Conservation (phyloP, 305 asterid species). For the Fraxinus velutina region DNA sequence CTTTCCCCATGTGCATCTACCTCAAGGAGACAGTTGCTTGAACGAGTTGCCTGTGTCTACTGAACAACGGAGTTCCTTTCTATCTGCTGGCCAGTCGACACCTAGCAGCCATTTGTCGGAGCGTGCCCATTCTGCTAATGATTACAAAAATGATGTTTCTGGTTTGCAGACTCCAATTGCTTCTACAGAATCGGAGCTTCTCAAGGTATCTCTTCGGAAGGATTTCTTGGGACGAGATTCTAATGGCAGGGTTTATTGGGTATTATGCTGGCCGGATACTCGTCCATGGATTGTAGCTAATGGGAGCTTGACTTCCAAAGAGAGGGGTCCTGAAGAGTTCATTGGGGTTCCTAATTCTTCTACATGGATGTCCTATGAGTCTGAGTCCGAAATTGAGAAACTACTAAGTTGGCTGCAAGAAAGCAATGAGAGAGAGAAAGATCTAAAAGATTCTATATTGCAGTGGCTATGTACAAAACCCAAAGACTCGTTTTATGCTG, state of each 20-base stretch:
- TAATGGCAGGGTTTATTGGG: constrained; percentile 81
- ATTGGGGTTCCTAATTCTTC: constrained; percentile 46
- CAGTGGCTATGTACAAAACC: constrained; percentile 52
- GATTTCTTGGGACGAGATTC: constrained; percentile 86
- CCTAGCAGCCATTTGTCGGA: constrained; percentile 28
- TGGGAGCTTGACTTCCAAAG: constrained; percentile 41
- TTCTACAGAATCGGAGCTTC: constrained; percentile 55
- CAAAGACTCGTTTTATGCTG: constrained; percentile 37
- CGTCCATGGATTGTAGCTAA: constrained; percentile 65
- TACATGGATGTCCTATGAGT: constrained; percentile 68
- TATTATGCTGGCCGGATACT: constrained; percentile 46
- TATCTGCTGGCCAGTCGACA: constrained; percentile 29
- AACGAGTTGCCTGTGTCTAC: constrained; percentile 28
- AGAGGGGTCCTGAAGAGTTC: constrained; percentile 39
- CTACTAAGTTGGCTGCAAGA: constrained; percentile 81
- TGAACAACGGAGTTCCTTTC: constrained; percentile 32
- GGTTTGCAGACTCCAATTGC: constrained; percentile 56
- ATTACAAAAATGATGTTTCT: constrained; percentile 46
- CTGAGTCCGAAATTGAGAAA: constrained; percentile 57
- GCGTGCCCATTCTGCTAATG: constrained; percentile 19
- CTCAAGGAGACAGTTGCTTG: constrained; percentile 29
- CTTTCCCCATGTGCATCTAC: constrained; percentile 28
- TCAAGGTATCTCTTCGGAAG: constrained; percentile 59
- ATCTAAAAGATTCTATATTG: constrained; percentile 61
- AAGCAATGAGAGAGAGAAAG: constrained; percentile 62